Base-by-base conservation (phyloP, 23 red algal genomes). In the Cyanidiococcus yangmingshanensis region DNA sequence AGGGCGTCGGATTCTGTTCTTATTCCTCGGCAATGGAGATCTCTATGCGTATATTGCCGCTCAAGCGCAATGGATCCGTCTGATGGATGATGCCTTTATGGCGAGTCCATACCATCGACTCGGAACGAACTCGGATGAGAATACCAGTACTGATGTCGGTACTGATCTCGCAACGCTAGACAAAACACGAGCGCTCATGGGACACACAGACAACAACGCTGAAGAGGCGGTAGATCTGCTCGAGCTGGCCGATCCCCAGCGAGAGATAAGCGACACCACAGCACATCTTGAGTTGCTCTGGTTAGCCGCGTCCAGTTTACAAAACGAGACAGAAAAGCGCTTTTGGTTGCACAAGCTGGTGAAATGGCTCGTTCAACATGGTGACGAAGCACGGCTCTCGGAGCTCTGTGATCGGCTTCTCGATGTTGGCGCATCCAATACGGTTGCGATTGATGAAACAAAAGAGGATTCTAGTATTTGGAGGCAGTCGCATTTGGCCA, bases 261-360 rank as follows among this genome's bases (percentile, higher is more conserved):
- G 39, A 84, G 82, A 17, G 58, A 41, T 26, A 35, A 58, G 50
- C 12, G 76, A 31, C 84, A 87, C 90, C 27, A 76, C 87, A 18
- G 75, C 80, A 7, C 90, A 93, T 59, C 78, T 93, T 18, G 90
- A 93, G 80, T 82, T 85, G 38, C 80, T 93, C 0, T 78, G 83
- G 57, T 59, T 80, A 36, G 71, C 84, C 2, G 84, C 84, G 17
- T 41, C 78, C 26, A 75, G 74, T 0, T 74, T 93, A 40, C 68
- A 85, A n/a, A 84, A 84, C 1, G 63, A 80, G 21, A 41, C 79
- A 58, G 90, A 93, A 31, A 78, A 78, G 38, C 33, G 79, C 24
- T 93, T 85, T 54, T 93, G 87, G 45, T 74, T 93, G 21, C 58
- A 80, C 2, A 84, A 79, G 45, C 87, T 87, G 63, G 90, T 84